Evolutionary conservation across 2,329 filamentous ascomycete species (phyloP), one percentile per base, ranked within the genome.

Genomic region (Cercospora sesami): DNA sequence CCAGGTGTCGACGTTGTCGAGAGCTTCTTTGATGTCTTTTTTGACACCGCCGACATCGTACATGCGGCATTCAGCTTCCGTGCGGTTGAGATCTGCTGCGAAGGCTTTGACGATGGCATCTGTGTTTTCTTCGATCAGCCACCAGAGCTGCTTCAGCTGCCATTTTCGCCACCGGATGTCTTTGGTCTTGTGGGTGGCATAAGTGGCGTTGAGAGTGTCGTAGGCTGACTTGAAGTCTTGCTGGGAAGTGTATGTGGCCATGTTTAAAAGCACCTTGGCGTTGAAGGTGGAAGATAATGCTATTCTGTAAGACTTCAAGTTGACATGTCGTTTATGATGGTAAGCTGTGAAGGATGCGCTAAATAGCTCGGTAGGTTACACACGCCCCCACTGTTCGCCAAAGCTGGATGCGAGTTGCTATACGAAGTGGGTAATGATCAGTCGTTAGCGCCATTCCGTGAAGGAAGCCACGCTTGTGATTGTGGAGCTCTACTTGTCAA

Each of bases 111-210:
- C 59, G 33, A 65, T 60, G 14, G 66, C 66, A 12, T 60, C 62
- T 5, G 62, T 65, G 18, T 68, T 68, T 18, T 68, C 66, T 5
- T 60, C 62, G 23, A 68, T 21, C 16, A 68, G 30, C 66, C 66
- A 68, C 66, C 66, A 68, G 62, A 68, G 66, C 21, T 68, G 66
- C 45, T 68, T 68, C 28, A 68, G 66, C 33, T 68, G 66, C 66
- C 66, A 68, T 58, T 68, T 68, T 12, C 66, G 66, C 66, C 66
- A 68, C 14, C 66, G 62, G 26, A 68, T 58, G 21, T 68, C 66
- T 51, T 68, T 68, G 42, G 66, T 68, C 26, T 68, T 65, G 45
- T 65, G 57, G 7, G 66, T 68, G 21, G 62, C 66, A 33, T 65
- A 68, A 12, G 66, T 68, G 0, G 62, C 42, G 12, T 65, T 42